These are phyloP conservation scores for Xylariomycetidae sp. DNA, from an alignment of 2,329 filamentous ascomycete genomes.

Conservation along the genomic window DNA sequence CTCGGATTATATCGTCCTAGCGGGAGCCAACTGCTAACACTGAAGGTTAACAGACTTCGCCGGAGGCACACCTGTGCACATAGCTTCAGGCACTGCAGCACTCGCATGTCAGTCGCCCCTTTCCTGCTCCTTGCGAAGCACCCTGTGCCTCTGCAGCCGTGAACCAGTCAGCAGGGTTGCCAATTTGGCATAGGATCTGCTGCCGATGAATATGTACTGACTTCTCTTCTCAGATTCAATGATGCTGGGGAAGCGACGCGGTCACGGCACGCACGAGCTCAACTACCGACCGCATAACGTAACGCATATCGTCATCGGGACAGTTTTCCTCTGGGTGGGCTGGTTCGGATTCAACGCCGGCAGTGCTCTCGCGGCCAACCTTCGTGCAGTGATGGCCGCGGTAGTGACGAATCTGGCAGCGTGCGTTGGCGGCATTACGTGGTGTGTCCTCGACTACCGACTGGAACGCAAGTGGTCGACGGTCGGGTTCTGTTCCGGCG, in stretches of 20 bases:
- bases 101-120: constrained; percentile 55
- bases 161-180: no score
- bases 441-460: constrained; percentile 84
- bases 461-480: constrained; percentile 89
- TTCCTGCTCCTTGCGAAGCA: no score
- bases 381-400: constrained; percentile 81
- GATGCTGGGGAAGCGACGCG: constrained; percentile 80
- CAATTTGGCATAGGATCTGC: no score
- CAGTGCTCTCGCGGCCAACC: constrained; percentile 71
- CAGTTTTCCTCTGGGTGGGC: constrained; percentile 90
- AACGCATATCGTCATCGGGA: constrained; percentile 85
- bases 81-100: constrained; percentile 74
- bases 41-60: no score
- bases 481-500: constrained; percentile 87
- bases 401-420: constrained; percentile 82
- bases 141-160: no score
- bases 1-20: no score
- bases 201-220: constrained; percentile 9
- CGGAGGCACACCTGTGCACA: constrained; percentile 85
- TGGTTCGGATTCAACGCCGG: constrained; percentile 96
- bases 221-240: constrained; percentile 52
- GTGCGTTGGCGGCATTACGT: constrained; percentile 78
- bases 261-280: constrained; percentile 79
- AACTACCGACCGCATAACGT: constrained; percentile 93
- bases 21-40: no score